Percentiles rank a stretch among this genome's conserved stretches.
Conservation (phyloP, 176 grass and related monocot genomes). For the Olyra latifolia region DNA sequence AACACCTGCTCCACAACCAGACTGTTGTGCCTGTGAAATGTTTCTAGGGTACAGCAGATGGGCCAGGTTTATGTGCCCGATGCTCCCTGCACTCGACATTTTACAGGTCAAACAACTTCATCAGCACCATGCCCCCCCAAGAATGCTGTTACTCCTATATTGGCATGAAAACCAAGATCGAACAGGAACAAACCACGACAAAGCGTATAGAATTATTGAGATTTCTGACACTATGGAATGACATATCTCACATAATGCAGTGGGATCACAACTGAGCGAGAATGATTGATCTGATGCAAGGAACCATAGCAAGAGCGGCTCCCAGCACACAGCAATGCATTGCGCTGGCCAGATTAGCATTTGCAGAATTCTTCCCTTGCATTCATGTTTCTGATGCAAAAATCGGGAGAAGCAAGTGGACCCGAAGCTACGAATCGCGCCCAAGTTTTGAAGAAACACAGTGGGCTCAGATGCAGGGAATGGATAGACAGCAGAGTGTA, state of each 20-base stretch:
- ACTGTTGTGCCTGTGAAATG: conserved; percentile 13
- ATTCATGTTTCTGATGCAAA: conserved; percentile 37
- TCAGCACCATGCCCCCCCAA: conserved; percentile 22
- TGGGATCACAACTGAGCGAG: not conserved
- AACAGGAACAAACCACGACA: conserved; percentile 18
- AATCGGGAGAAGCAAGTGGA: conserved; percentile 33
- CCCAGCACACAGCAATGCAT: conserved; percentile 29
- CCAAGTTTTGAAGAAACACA: conserved; percentile 25
- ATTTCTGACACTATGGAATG: conserved; percentile 37
- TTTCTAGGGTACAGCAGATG: conserved; percentile 24
- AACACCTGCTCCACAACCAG: conserved; percentile 9
- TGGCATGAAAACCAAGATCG: not conserved
- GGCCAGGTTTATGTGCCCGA: not conserved
- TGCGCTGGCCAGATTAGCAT: conserved; percentile 25
- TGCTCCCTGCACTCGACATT: conserved; percentile 8
- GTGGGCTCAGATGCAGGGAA: conserved; percentile 39
- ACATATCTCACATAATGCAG: conserved; percentile 28
- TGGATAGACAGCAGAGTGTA: conserved; percentile 29
- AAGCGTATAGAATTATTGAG: conserved; percentile 28
- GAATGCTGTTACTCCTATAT: not conserved
- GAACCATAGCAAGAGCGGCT: conserved; percentile 31
- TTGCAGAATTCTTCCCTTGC: conserved; percentile 24
- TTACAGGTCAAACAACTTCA: conserved; percentile 41
- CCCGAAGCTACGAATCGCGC: conserved; percentile 31
- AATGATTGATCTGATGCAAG: conserved; percentile 4